Base-by-base conservation (phyloP, 371 early-diverging fungal genomes). In the Neoconidiobolus thromboides region DNA sequence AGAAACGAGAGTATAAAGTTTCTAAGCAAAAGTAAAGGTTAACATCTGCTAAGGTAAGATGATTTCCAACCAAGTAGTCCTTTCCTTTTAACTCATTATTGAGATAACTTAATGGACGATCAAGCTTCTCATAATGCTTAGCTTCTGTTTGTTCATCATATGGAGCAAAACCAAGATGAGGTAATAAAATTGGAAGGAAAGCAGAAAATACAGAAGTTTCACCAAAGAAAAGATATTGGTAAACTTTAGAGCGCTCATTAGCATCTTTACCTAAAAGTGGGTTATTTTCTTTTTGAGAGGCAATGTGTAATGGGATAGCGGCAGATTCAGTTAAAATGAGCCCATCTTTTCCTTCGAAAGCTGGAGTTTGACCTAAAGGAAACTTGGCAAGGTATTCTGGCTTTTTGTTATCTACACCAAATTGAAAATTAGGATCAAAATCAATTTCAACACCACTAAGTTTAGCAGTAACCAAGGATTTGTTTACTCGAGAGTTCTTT, bases 41-140 rank as follows among this genome's bases (percentile, higher is more conserved):
- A 26, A 93, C 81, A 73, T 93, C 94, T 59, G 94, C 94, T 44
- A 89, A 69, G 65, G 94, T 91, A 66, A 93, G 68, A 60, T 75
- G 76, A 71, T 93, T 91, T 61, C 89, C 93, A 46, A 92, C 92
- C 61, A 93, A 74, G 81, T 79, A 92, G 64, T 92, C 93, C 72
- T 78, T 77, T 77, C 71, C 76, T 61, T 80, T 61, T 36, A 92
- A 73, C 66, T 85, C 73, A 57, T 75, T 74, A 80, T 93, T 79
- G 51, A 92, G 72, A 54, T 72, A 79, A 60, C 61, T 66, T 59
- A 91, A 69, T 64, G 78, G 72, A 49, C 75, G 67, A 73, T 76
- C 73, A 66, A 78, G 61, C 60, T 76, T 74, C 68, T 82, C 81
- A 62, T 78, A 81, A 58, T 82, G 80, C 66, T 77, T 76, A 62